Evolutionary conservation across 257 asterid genomes (phyloP).

Genomic region (Salvia miltiorrhiza): DNA sequence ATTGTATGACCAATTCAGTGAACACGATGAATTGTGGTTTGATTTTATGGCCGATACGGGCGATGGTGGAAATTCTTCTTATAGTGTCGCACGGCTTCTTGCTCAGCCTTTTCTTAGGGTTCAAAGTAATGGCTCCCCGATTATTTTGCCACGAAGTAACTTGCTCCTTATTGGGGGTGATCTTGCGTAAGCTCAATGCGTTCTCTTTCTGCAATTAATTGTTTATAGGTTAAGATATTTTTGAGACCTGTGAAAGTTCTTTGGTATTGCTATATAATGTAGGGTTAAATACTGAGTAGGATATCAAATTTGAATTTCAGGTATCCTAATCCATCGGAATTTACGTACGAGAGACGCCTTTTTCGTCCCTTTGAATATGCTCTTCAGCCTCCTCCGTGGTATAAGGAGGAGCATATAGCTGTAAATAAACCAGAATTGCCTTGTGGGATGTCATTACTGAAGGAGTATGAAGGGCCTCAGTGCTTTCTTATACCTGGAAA

Average conservation of each 20-base stretch:
- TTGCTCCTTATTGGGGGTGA: slow-evolving; percentile 98
- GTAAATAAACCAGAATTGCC: slow-evolving; percentile 94
- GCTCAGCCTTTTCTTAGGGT: slow-evolving; percentile 82
- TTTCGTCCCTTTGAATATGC: slow-evolving; percentile 97
- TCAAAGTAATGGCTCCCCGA: slow-evolving; percentile 45
- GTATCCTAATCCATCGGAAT: slow-evolving; percentile 95
- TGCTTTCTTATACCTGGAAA: slow-evolving; percentile 96
- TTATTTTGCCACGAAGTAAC: slow-evolving; percentile 73
- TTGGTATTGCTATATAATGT: neutral
- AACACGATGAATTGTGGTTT: slow-evolving; percentile 89
- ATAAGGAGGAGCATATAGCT: slow-evolving; percentile 84
- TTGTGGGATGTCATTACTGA: slow-evolving; percentile 52
- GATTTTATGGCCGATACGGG: slow-evolving; percentile 99
- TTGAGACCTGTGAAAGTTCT: neutral
- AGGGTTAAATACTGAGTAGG: neutral
- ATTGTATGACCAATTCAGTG: slow-evolving; percentile 80
- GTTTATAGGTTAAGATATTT: neutral
- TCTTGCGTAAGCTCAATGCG: slow-evolving; percentile 83
- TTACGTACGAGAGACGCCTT: slow-evolving; percentile 89
- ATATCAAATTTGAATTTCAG: slow-evolving; percentile 36
- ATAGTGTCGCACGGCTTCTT: slow-evolving; percentile 84
- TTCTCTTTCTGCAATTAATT: slow-evolving; percentile 10
- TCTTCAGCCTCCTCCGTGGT: slow-evolving; percentile 91
- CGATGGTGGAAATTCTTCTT: slow-evolving; percentile 97
- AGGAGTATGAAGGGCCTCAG: slow-evolving; percentile 90